Percentiles rank a stretch among this genome's conserved stretches.
phyloP scores from a whole-genome alignment of 1,284 basidiomycete species.

The Meripilus lineatus region DNA sequence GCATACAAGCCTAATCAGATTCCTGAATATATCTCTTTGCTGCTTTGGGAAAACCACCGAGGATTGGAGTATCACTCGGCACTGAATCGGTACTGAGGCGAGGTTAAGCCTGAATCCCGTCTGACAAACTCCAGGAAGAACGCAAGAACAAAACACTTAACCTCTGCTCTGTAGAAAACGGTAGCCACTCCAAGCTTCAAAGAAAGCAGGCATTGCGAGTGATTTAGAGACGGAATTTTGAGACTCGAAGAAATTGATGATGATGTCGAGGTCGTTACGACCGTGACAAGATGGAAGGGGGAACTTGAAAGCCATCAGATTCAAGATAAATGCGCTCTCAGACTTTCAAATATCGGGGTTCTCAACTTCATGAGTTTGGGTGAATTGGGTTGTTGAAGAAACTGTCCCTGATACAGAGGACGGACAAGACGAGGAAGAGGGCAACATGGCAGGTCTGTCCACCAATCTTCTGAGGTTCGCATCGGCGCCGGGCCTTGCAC shows the following conservation, averaged over 20 bases:
- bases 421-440: slow-evolving; percentile 9
- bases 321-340: slow-evolving; percentile 49
- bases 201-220: slow-evolving; percentile 47
- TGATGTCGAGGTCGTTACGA: slow-evolving; percentile 77
- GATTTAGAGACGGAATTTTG: slow-evolving; percentile 82
- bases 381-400: slow-evolving; percentile 15
- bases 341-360: slow-evolving; percentile 10
- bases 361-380: slow-evolving; percentile 8
- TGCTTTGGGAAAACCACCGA: too few species aligned
- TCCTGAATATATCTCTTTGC: too few species aligned
- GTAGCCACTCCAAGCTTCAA: slow-evolving; percentile 47
- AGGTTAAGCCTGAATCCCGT: too few species aligned
- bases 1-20: too few species aligned
- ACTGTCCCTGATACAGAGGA: slow-evolving; percentile 4
- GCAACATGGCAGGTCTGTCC: slow-evolving; percentile 10
- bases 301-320: slow-evolving; percentile 62
- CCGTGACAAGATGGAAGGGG: slow-evolving; percentile 77
- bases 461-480: not conserved
- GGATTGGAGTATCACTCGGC: too few species aligned
- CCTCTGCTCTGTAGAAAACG: slow-evolving; percentile 58
- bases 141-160: slow-evolving; percentile 21
- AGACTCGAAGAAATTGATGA: slow-evolving; percentile 88
- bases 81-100: too few species aligned
- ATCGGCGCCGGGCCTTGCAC: not conserved
- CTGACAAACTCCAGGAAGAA: slow-evolving; percentile 20